These are phyloP conservation scores for Kwoniella bestiolae DNA, from an alignment of 768 basidiomycete species.

Conservation along the genomic window DNA sequence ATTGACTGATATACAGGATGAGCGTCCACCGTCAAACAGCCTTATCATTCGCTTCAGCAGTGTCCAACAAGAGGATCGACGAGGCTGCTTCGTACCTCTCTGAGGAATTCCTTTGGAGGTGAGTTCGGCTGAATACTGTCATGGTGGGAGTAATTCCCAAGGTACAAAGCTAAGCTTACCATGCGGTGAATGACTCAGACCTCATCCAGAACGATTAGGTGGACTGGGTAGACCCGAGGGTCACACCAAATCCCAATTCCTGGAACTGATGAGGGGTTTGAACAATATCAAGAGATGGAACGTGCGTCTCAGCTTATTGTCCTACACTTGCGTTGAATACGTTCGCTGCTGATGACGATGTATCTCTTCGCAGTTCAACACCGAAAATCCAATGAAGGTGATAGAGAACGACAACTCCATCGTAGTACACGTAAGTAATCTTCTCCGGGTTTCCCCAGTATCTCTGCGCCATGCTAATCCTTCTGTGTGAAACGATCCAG, in stretches of 20 bases:
- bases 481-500: background rate
- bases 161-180: no score
- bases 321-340: no score
- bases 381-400: background rate
- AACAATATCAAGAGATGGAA: background rate
- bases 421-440: background rate
- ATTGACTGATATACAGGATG: no score
- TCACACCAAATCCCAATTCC: background rate
- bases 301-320: no score
- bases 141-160: no score
- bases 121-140: background rate
- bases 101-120: background rate
- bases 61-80: background rate
- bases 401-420: constrained; percentile 1
- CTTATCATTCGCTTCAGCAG: background rate
- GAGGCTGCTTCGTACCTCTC: background rate
- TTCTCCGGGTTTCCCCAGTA: no score
- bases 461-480: no score
- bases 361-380: no score
- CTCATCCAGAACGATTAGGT: background rate
- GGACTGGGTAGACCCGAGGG: background rate
- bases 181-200: no score
- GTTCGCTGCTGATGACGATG: no score
- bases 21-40: background rate
- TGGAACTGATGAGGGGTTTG: background rate